Evolutionary conservation across 257 asterid species (phyloP).

Genomic region (Schizonepeta tenuifolia): DNA sequence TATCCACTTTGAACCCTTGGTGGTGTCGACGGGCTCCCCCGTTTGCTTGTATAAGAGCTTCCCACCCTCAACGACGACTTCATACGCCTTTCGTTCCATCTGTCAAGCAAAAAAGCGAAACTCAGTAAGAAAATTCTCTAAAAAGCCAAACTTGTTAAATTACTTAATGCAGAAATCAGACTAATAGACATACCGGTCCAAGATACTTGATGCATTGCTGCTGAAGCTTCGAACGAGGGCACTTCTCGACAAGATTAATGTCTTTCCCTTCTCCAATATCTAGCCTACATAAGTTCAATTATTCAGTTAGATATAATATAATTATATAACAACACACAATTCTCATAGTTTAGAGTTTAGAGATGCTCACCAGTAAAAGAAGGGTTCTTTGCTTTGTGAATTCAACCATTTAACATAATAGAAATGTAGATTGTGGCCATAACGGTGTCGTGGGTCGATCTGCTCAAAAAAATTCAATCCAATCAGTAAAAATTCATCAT

Average conservation of each 20-base stretch:
- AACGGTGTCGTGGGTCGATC: constrained; percentile 77
- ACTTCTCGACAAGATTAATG: constrained; percentile 54
- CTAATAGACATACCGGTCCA: constrained; percentile 53
- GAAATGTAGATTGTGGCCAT: constrained; percentile 73
- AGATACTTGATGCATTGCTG: constrained; percentile 75
- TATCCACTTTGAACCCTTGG: constrained; percentile 54
- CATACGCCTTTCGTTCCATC: constrained; percentile 68
- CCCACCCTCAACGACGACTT: constrained; percentile 52
- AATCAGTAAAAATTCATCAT: constrained; percentile 18
- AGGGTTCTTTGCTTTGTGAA: constrained; percentile 63
- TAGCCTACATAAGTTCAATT: constrained; percentile 46
- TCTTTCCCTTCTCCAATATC: constrained; percentile 78
- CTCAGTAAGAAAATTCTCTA: neutral
- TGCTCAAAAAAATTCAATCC: constrained; percentile 29
- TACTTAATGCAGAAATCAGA: neutral
- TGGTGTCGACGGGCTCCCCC: constrained; percentile 52
- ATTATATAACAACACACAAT: too few relatives aligned
- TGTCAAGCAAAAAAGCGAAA: constrained; percentile 18
- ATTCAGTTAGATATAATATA: constrained; percentile 6
- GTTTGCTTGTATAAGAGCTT: constrained; percentile 57
- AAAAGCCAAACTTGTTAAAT: neutral
- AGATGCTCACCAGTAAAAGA: constrained; percentile 57
- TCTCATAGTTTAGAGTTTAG: neutral
- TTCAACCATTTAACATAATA: constrained; percentile 65
- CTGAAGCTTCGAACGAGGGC: constrained; percentile 71